phyloP scores from a whole-genome alignment of 306 rosid genomes.

The Amphicarpaea edgeworthii region DNA sequence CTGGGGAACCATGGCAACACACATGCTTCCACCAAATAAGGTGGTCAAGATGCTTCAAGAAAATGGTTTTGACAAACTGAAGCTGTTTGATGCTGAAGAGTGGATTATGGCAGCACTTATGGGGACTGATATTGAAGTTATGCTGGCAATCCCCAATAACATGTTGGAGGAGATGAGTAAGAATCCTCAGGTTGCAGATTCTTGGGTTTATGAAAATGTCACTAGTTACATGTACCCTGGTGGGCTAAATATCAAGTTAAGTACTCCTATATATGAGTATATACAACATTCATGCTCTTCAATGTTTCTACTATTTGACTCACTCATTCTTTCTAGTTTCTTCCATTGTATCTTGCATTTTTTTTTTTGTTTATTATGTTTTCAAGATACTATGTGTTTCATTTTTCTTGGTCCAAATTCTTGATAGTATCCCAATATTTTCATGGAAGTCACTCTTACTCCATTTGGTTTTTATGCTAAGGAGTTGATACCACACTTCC shows the following conservation, averaged over 20 bases:
- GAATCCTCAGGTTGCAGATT: conserved; percentile 67
- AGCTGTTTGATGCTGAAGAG: conserved; percentile 88
- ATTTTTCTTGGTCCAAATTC: conserved; percentile 43
- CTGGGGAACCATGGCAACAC: conserved; percentile 94
- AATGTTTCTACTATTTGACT: neutral
- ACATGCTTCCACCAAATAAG: conserved; percentile 71
- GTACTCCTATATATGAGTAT: conserved; percentile 31
- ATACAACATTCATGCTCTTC: neutral
- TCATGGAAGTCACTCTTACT: neutral
- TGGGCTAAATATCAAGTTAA: conserved; percentile 92
- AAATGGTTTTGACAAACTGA: conserved; percentile 74
- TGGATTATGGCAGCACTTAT: conserved; percentile 74
- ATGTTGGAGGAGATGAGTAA: conserved; percentile 74
- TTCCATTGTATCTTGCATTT: conserved; percentile 17
- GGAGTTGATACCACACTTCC: conserved; percentile 12
- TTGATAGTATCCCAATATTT: neutral
- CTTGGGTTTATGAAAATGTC: conserved; percentile 93
- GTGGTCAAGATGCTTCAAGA: conserved; percentile 78
- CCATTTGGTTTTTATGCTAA: neutral
- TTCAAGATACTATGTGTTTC: conserved; percentile 1
- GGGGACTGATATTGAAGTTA: conserved; percentile 83
- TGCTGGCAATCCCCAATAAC: conserved; percentile 83
- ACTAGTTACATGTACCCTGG: conserved; percentile 75
- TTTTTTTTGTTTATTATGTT: neutral
- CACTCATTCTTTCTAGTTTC: neutral